Evolutionary conservation across 1,139 yeast genomes (phyloP).

Genomic region (Wickerhamomyces sp.): DNA sequence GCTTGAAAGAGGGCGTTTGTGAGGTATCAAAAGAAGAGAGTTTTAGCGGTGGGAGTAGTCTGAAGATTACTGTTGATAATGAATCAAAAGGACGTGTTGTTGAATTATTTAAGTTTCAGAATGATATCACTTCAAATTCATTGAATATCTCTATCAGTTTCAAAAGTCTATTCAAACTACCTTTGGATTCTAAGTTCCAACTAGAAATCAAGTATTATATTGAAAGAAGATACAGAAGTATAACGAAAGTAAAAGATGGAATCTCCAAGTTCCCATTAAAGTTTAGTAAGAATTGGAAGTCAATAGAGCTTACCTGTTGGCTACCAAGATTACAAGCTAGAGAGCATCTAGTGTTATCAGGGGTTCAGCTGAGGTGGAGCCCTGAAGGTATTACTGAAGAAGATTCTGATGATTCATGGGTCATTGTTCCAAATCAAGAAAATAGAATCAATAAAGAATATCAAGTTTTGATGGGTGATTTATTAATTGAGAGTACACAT

Average conservation of each 20-base stretch:
- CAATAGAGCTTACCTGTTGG: slow-evolving; percentile 13
- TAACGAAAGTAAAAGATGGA: slow-evolving; percentile 20
- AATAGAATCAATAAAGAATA: slow-evolving; percentile 5
- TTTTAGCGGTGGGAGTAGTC: slow-evolving; percentile 29
- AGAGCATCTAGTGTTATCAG: slow-evolving; percentile 26
- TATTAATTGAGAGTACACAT: slow-evolving; percentile 16
- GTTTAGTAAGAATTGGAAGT: slow-evolving; percentile 16
- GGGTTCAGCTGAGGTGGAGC: slow-evolving; percentile 23
- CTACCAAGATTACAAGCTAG: slow-evolving; percentile 22
- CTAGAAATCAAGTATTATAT: slow-evolving; percentile 26
- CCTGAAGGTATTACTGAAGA: slow-evolving; percentile 11
- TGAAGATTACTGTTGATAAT: slow-evolving; percentile 17
- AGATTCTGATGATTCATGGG: slow-evolving; percentile 26
- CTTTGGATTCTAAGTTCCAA: slow-evolving; percentile 14
- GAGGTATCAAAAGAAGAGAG: slow-evolving; percentile 23
- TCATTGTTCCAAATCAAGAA: slow-evolving; percentile 17
- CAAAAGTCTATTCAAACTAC: slow-evolving; percentile 15
- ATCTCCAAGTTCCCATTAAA: slow-evolving; percentile 12
- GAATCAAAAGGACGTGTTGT: slow-evolving; percentile 9
- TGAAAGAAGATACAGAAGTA: slow-evolving; percentile 26
- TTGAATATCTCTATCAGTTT: slow-evolving; percentile 25
- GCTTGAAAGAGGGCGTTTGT: slow-evolving; percentile 15
- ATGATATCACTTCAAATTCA: slow-evolving; percentile 23
- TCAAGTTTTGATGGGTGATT: slow-evolving; percentile 24
- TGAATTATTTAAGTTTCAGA: slow-evolving; percentile 22